Conservation (phyloP, 2,329 filamentous ascomycete species). For the Pseudovirgaria hyperparasitica region DNA sequence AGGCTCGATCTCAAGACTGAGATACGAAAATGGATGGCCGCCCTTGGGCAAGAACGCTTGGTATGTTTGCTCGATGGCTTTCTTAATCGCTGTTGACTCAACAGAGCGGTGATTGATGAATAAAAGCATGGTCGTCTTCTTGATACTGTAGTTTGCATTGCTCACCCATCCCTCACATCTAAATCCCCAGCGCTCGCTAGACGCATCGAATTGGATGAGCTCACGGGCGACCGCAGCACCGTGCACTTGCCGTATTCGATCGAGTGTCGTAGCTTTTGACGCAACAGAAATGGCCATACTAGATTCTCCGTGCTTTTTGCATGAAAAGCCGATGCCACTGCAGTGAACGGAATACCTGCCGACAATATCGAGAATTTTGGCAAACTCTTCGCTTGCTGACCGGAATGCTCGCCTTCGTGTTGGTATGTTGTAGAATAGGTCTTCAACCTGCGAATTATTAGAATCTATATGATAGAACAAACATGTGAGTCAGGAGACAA, state of each 20-base stretch:
- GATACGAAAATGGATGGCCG: slow-evolving; percentile 85
- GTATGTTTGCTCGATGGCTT: slow-evolving; percentile 84
- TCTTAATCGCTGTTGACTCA: slow-evolving; percentile 78
- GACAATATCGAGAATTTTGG: slow-evolving; percentile 92
- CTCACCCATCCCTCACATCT: slow-evolving; percentile 69
- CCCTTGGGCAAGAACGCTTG: slow-evolving; percentile 79
- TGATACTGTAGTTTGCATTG: slow-evolving; percentile 90
- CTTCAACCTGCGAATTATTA: slow-evolving; percentile 51
- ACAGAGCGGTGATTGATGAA: slow-evolving; percentile 97
- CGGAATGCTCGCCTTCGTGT: slow-evolving; percentile 81
- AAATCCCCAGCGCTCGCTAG: slow-evolving; percentile 73
- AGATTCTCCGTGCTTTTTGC: slow-evolving; percentile 89
- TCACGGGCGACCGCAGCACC: slow-evolving; percentile 78
- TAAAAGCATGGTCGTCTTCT: slow-evolving; percentile 73
- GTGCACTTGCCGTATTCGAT: slow-evolving; percentile 85
- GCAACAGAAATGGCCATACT: slow-evolving; percentile 71
- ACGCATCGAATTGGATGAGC: slow-evolving; percentile 60
- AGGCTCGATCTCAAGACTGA: slow-evolving; percentile 86
- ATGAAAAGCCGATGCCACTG: slow-evolving; percentile 80
- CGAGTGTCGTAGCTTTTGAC: slow-evolving; percentile 55
- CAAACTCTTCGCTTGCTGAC: slow-evolving; percentile 86
- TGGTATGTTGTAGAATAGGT: slow-evolving; percentile 93
- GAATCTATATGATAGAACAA: background rate
- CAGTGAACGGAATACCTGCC: slow-evolving; percentile 91
- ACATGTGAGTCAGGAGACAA: slow-evolving; percentile 8